Base-by-base conservation (phyloP, 2,329 filamentous ascomycete species). In the Myriosclerotinia duriaeana region DNA sequence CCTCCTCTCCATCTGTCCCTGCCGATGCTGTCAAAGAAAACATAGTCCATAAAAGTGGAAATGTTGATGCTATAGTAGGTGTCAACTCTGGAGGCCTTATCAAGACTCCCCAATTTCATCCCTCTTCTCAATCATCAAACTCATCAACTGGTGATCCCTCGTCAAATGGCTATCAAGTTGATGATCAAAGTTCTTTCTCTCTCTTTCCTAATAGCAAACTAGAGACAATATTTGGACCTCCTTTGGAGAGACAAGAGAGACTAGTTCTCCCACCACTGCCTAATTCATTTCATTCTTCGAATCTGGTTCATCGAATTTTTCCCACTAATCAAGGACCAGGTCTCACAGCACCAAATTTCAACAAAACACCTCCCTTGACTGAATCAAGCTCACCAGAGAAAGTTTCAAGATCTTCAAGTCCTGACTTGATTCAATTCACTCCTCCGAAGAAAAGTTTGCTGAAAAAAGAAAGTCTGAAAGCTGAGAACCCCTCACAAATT, bases 351-450 rank as follows among this genome's bases (percentile, higher is more conserved):
- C 42, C 30, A 38, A 22, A 38, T 20, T 15, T 26, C n/a, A 58
- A 26, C 15, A 53, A 22, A 40, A 38, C 64, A 12, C 12, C 34
- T 42, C 30, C 48, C 3, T 15, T n/a, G 17, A 22, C 14, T 2
- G 5, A 38, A 61, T n/a, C 44, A 22, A 50, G 44, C 20, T 40
- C 44, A 12, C 22, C 9, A 52, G 53, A 60, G 20, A 40, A 26
- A 54, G 52, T 6, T 17, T 12, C 40, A 53, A 38, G 36, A 26
- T 54, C 53, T 34, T 22, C 30, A 14, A 44, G 36, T 54, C 22
- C 66, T 6, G 65, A 55, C 30, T 50, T 64, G 46, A 40, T 50
- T 34, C 26, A 61, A 59, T 48, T 56, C 53, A 62, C 59, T 46
- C 62, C 30, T 8, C 11, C 54, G 22, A 46, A 61, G 30, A 48